These are phyloP conservation scores for Paecilomyces fulvus DNA, from an alignment of 2,329 filamentous ascomycete species.

Conservation along the genomic window DNA sequence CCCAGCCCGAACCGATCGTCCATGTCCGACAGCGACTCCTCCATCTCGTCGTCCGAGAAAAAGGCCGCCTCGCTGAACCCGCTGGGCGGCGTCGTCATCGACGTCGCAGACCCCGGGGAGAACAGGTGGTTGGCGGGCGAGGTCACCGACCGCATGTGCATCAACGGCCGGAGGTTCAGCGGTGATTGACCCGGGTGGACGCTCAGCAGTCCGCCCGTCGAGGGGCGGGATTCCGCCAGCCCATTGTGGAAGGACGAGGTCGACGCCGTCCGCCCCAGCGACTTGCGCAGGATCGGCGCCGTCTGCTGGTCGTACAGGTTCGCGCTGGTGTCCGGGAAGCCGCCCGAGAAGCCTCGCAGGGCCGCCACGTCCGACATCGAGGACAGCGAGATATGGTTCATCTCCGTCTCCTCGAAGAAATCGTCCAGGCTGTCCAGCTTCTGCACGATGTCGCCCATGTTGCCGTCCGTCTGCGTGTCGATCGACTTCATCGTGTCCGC, in stretches of 20 bases:
- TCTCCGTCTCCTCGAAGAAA: constrained; percentile 64
- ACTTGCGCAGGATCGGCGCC: constrained; percentile 79
- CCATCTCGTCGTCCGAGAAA: constrained; percentile 67
- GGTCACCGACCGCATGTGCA: constrained; percentile 77
- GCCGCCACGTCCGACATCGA: constrained; percentile 27
- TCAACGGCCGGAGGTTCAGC: constrained; percentile 46
- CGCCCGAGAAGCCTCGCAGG: constrained; percentile 47
- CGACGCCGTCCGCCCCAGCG: constrained; percentile 61
- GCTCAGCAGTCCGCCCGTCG: constrained; percentile 35
- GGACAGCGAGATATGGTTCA: constrained; percentile 49
- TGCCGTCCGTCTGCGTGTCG: constrained; percentile 51
- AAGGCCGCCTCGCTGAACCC: constrained; percentile 49
- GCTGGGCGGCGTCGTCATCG: constrained; percentile 34
- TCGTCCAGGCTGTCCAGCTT: constrained; percentile 73
- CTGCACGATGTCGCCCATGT: constrained; percentile 73
- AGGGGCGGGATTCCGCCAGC: constrained; percentile 63
- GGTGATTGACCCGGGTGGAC: neutral
- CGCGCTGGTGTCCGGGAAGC: constrained; percentile 64
- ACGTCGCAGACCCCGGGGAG: constrained; percentile 21
- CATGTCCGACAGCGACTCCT: constrained; percentile 72
- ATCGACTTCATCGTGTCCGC: constrained; percentile 92
- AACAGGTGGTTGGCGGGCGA: constrained; percentile 56
- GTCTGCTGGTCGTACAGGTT: constrained; percentile 90
- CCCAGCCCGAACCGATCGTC: constrained; percentile 52
- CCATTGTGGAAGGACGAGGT: constrained; percentile 77